phyloP scores from a whole-genome alignment of 1,284 basidiomycete genomes.

The Cutaneotrichosporon cavernicola region DNA sequence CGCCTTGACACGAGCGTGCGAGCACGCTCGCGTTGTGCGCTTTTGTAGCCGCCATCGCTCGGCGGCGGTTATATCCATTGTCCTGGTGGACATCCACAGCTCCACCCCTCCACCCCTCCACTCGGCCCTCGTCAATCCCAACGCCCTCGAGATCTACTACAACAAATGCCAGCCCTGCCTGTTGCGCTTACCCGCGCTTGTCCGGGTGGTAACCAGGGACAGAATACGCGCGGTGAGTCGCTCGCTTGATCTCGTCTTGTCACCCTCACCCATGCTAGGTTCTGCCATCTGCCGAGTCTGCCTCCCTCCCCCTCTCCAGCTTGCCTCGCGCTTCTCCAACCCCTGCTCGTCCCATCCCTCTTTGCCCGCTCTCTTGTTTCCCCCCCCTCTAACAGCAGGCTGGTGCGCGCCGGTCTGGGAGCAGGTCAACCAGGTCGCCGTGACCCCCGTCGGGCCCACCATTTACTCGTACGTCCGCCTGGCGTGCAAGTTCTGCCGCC shows the following conservation, averaged over 20 bases:
- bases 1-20: no score
- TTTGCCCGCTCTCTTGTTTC: background rate
- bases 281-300: background rate
- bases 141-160: no score
- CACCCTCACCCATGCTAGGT: no score
- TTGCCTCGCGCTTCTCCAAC: no score
- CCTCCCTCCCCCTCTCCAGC: background rate
- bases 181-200: conserved; percentile 4
- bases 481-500: conserved; percentile 3
- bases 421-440: background rate
- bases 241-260: no score
- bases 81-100: no score
- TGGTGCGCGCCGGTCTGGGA: conserved; percentile 1
- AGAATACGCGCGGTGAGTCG: conserved; percentile 6
- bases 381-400: background rate
- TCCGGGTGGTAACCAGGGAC: background rate
- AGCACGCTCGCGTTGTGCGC: no score
- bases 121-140: background rate
- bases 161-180: background rate
- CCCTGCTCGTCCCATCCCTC: no score
- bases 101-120: background rate
- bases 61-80: no score
- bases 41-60: no score
- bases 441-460: background rate
- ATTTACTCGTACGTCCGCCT: background rate